These are phyloP conservation scores for Ascoidea asiatica DNA, from an alignment of 805 yeast species.

Conservation along the genomic window DNA sequence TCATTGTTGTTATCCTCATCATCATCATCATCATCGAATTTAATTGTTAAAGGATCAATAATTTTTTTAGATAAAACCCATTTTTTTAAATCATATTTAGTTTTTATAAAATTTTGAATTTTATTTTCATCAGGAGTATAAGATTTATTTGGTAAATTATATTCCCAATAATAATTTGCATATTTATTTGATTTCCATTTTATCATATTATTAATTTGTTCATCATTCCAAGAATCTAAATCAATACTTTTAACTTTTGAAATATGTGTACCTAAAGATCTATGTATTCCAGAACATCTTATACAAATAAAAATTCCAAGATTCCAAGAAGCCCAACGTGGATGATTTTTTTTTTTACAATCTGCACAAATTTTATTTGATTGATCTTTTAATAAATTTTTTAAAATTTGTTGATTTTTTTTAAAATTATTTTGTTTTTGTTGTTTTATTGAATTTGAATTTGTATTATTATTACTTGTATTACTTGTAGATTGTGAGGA, in stretches of 20 bases:
- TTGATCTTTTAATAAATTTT: conserved; percentile 62
- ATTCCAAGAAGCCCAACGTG: conserved; percentile 98
- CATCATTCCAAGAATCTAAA: conserved; percentile 93
- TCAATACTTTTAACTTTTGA: conserved; percentile 89
- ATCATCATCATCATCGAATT: conserved; percentile 2
- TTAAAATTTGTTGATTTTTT: conserved; percentile 44
- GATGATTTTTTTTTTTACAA: conserved; percentile 80
- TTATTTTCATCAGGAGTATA: conserved; percentile 75
- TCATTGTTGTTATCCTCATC: conserved; percentile 9
- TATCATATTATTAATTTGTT: conserved; percentile 70
- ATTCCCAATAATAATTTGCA: conserved; percentile 81
- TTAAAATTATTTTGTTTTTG: conserved; percentile 1
- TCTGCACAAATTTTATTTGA: conserved; percentile 79
- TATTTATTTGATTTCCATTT: conserved; percentile 75
- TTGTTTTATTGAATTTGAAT: too few relatives aligned
- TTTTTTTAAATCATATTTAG: conserved; percentile 82
- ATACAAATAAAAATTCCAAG: conserved; percentile 88
- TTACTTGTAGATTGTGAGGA: background rate
- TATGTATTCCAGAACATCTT: conserved; percentile 89
- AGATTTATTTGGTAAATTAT: conserved; percentile 45
- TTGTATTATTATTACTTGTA: background rate
- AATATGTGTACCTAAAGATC: conserved; percentile 92
- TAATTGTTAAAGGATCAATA: conserved; percentile 38
- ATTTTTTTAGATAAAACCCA: conserved; percentile 54
- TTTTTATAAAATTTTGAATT: conserved; percentile 79